Conservation (phyloP, 495 filamentous ascomycete genomes). For the Neurospora sublineolata region DNA sequence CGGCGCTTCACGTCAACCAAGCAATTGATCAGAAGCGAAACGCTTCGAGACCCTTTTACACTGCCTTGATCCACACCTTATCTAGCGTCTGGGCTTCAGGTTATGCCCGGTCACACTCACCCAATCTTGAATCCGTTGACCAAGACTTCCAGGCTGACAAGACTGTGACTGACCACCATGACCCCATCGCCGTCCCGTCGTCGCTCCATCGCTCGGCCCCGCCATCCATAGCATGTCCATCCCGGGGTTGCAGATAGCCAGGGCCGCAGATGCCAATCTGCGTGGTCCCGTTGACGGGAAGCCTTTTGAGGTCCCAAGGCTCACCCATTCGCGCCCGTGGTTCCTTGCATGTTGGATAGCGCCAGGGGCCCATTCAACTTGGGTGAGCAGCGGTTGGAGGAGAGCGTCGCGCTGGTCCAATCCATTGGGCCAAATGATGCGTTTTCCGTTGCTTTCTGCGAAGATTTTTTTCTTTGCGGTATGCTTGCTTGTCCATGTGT, state of each 20-base stretch:
- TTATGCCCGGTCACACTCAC: not conserved
- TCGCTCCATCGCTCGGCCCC: not conserved
- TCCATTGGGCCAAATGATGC: not conserved
- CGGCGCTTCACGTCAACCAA: slow-evolving; percentile 15
- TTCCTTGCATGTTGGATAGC: not conserved
- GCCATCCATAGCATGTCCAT: not conserved
- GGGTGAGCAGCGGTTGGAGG: not conserved
- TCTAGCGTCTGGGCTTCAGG: not conserved
- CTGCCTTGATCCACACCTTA: slow-evolving; percentile 13
- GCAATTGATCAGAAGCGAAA: slow-evolving; percentile 10
- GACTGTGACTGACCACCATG: not conserved
- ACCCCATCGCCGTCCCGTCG: not conserved
- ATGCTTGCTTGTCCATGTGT: not conserved
- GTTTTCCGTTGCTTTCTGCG: not conserved
- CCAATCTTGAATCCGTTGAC: not conserved
- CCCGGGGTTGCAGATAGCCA: not conserved
- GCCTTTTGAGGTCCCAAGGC: not conserved
- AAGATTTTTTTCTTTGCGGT: not conserved
- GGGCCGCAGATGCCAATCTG: not conserved
- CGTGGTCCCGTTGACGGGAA: not conserved
- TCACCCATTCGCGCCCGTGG: not conserved
- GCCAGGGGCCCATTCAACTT: not conserved
- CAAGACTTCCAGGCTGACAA: not conserved
- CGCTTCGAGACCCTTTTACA: slow-evolving; percentile 12
- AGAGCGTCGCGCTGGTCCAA: not conserved